These are phyloP conservation scores for Diaporthe sp. DNA, from an alignment of 2,329 filamentous ascomycete genomes.

Conservation along the genomic window DNA sequence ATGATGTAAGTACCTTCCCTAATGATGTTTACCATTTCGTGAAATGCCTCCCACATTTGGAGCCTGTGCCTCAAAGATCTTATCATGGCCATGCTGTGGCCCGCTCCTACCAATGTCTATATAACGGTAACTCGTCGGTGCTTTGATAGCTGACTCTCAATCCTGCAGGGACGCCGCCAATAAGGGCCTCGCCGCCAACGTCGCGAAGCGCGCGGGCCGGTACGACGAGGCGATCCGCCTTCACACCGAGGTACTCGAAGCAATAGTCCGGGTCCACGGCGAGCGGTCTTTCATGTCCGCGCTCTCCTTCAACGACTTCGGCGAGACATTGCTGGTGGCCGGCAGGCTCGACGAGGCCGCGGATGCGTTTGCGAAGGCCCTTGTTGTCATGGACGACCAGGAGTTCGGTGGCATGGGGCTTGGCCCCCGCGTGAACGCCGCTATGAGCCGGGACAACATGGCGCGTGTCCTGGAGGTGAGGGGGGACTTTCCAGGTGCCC, in stretches of 20 bases:
- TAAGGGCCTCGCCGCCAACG: constrained; percentile 9
- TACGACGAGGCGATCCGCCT: constrained; percentile 24
- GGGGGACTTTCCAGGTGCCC: background rate
- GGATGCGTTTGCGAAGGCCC: constrained; percentile 6
- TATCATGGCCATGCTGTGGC: too few relatives aligned
- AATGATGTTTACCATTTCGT: too few relatives aligned
- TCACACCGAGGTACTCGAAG: constrained; percentile 4
- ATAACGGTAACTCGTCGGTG: too few relatives aligned
- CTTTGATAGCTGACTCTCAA: too few relatives aligned
- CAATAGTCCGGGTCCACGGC: background rate
- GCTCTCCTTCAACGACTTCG: constrained; percentile 22
- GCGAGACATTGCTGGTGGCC: background rate
- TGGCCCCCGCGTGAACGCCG: constrained; percentile 17
- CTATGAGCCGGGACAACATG: constrained; percentile 26
- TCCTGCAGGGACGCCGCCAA: background rate
- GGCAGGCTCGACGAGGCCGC: constrained; percentile 18
- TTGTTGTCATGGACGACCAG: constrained; percentile 2
- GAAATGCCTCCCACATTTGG: too few relatives aligned
- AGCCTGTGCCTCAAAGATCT: too few relatives aligned
- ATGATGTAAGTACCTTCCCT: background rate
- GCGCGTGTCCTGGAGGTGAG: constrained; percentile 22
- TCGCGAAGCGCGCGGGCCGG: background rate
- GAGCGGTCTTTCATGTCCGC: constrained; percentile 14
- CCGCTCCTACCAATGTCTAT: too few relatives aligned
- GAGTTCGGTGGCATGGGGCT: constrained; percentile 4